These are phyloP conservation scores for Corynespora cassiicola DNA, from an alignment of 2,329 filamentous ascomycete genomes.

Conservation along the genomic window DNA sequence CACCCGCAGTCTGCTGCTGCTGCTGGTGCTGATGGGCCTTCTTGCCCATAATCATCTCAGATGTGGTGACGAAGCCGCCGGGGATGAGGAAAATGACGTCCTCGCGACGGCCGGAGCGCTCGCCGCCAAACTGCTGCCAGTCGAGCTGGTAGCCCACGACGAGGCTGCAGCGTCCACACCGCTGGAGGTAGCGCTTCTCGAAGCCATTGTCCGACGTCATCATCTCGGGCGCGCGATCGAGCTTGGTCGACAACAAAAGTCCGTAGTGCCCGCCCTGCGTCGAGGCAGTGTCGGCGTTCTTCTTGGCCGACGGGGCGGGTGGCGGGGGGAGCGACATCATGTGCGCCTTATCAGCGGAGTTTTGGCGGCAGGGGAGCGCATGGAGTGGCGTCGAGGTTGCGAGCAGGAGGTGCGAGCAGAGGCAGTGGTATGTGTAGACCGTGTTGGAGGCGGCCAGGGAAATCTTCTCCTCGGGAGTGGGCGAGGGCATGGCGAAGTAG, in stretches of 20 bases:
- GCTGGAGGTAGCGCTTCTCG: constrained; percentile 67
- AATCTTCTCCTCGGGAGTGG: constrained; percentile 37
- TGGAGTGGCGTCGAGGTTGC: constrained; percentile 62
- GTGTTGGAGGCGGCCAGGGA: constrained; percentile 41
- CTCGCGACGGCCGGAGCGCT: constrained; percentile 43
- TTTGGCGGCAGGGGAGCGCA: constrained; percentile 59
- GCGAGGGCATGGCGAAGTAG: constrained; percentile 41
- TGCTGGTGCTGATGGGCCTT: constrained; percentile 20
- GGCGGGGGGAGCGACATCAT: constrained; percentile 62
- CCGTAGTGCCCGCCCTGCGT: constrained; percentile 55
- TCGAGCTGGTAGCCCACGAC: constrained; percentile 69
- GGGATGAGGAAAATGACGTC: constrained; percentile 67
- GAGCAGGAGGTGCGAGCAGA: constrained; percentile 70
- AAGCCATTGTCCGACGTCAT: constrained; percentile 68
- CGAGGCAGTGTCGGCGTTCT: constrained; percentile 15
- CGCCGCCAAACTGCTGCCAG: constrained; percentile 53
- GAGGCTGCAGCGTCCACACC: constrained; percentile 67
- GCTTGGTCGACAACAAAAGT: constrained; percentile 56
- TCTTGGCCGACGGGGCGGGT: constrained; percentile 18
- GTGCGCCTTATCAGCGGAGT: constrained; percentile 59
- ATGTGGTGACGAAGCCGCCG: constrained; percentile 64
- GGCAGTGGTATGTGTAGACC: constrained; percentile 67
- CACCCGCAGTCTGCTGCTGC: no score
- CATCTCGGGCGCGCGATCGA: constrained; percentile 58
- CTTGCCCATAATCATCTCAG: constrained; percentile 58